Conservation (phyloP, 192 early-diverging fungal species). For the Coemansia sp. region DNA sequence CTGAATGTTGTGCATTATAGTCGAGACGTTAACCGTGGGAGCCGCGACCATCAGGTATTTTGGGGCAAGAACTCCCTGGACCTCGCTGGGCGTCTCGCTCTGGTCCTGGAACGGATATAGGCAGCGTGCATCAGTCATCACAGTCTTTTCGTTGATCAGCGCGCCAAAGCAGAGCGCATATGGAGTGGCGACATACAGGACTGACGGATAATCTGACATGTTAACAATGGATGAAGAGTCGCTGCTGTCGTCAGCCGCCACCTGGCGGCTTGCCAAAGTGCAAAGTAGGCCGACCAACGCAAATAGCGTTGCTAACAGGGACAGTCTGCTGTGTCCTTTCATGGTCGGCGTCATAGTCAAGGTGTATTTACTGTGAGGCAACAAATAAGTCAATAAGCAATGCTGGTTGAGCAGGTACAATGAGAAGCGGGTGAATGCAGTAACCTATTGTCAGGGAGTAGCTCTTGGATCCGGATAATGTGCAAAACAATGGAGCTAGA, state of each 20-base stretch:
- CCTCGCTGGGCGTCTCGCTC: conserved; percentile 22
- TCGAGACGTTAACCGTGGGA: conserved; percentile 35
- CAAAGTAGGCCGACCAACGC: not conserved
- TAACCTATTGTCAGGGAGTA: not conserved
- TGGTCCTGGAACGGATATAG: conserved; percentile 46
- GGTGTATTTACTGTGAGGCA: not conserved
- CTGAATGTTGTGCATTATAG: conserved; percentile 43
- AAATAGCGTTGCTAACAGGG: not conserved
- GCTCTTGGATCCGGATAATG: not conserved
- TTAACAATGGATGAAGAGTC: conserved; percentile 15
- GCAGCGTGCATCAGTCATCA: conserved; percentile 52
- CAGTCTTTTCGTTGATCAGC: conserved; percentile 30
- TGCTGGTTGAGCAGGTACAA: not conserved
- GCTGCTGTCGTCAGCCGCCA: conserved; percentile 3
- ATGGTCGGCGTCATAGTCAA: not conserved
- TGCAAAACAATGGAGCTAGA: not conserved
- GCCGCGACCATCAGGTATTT: conserved; percentile 44
- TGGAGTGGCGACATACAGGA: conserved; percentile 45
- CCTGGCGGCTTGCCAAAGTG: not conserved
- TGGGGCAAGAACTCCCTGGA: conserved; percentile 33
- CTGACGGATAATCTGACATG: conserved; percentile 36
- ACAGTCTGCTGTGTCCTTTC: not conserved
- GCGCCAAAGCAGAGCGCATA: conserved; percentile 45
- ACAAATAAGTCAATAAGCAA: not conserved
- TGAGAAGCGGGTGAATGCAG: not conserved